phyloP scores from a whole-genome alignment of 2,329 filamentous ascomycete species.

The Pseudocercospora vitis region DNA sequence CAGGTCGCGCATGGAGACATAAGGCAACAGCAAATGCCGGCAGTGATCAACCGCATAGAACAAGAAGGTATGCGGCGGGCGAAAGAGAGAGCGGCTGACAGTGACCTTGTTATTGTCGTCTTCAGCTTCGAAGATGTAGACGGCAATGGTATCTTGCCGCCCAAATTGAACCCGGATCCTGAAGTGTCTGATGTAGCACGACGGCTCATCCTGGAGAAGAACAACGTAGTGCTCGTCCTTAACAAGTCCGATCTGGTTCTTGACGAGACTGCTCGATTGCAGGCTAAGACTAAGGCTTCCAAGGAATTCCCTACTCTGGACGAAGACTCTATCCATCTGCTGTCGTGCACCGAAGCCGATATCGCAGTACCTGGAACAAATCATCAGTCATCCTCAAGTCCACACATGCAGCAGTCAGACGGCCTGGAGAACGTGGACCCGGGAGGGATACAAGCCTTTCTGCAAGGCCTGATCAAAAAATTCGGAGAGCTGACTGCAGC shows the following conservation, averaged over 20 bases:
- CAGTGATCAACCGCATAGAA: slow-evolving; percentile 70
- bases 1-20: slow-evolving; percentile 15
- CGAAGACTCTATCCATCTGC: slow-evolving; percentile 54
- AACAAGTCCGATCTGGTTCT: slow-evolving; percentile 59
- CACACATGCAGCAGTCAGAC: slow-evolving; percentile 30
- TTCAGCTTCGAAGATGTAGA: slow-evolving; percentile 67
- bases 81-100: slow-evolving; percentile 74
- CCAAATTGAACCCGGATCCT: slow-evolving; percentile 45
- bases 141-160: slow-evolving; percentile 11
- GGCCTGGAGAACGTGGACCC: slow-evolving; percentile 42
- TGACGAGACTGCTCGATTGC: slow-evolving; percentile 5
- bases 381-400: not conserved
- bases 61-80: slow-evolving; percentile 87
- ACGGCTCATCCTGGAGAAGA: slow-evolving; percentile 50
- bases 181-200: slow-evolving; percentile 58
- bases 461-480: slow-evolving; percentile 63
- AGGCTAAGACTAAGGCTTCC: slow-evolving; percentile 36
- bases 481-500: slow-evolving; percentile 69
- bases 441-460: slow-evolving; percentile 68
- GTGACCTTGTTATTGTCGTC: slow-evolving; percentile 81
- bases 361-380: slow-evolving; percentile 45
- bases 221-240: slow-evolving; percentile 58
- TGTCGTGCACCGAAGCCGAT: slow-evolving; percentile 62
- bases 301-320: slow-evolving; percentile 46
- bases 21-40: slow-evolving; percentile 15